Conservation (phyloP, 1,284 basidiomycete species). For the Phylloporus sp. region DNA sequence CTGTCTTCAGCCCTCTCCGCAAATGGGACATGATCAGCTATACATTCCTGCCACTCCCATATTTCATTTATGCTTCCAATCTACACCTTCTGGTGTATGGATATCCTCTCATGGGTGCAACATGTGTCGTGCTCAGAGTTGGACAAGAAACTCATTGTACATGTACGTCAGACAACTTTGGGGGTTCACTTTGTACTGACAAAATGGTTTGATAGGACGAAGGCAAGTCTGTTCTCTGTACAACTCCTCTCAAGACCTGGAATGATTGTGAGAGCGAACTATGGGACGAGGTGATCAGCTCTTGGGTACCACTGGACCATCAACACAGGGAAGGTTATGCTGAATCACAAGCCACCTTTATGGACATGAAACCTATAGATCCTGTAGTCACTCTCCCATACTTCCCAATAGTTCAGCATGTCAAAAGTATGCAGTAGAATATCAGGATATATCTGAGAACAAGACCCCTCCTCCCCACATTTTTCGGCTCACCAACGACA, state of each 20-base stretch:
- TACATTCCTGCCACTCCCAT: constrained; percentile 92
- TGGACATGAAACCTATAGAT: constrained; percentile 85
- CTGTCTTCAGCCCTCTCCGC: constrained; percentile 85
- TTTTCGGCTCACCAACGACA: constrained; percentile 92
- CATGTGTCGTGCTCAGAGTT: constrained; percentile 91
- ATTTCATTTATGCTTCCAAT: constrained; percentile 94
- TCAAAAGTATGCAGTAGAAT: constrained; percentile 82
- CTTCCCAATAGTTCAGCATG: constrained; percentile 67
- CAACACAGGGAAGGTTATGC: constrained; percentile 75
- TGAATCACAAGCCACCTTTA: constrained; percentile 82
- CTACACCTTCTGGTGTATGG: constrained; percentile 99
- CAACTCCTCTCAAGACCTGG: constrained; percentile 96
- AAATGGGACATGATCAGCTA: constrained; percentile 97
- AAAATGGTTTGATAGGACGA: constrained; percentile 72
- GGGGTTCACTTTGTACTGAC: constrained; percentile 20
- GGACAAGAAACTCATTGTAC: constrained; percentile 94
- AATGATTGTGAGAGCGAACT: constrained; percentile 96
- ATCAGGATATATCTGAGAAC: constrained; percentile 67
- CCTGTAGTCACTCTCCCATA: constrained; percentile 70
- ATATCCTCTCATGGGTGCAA: constrained; percentile 98
- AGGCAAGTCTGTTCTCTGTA: constrained; percentile 92
- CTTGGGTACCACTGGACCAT: constrained; percentile 79
- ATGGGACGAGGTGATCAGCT: constrained; percentile 94
- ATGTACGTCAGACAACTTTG: constrained; percentile 63
- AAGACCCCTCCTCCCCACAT: constrained; percentile 76